Conservation (phyloP, 768 basidiomycete species). For the Suillus subaureus region DNA sequence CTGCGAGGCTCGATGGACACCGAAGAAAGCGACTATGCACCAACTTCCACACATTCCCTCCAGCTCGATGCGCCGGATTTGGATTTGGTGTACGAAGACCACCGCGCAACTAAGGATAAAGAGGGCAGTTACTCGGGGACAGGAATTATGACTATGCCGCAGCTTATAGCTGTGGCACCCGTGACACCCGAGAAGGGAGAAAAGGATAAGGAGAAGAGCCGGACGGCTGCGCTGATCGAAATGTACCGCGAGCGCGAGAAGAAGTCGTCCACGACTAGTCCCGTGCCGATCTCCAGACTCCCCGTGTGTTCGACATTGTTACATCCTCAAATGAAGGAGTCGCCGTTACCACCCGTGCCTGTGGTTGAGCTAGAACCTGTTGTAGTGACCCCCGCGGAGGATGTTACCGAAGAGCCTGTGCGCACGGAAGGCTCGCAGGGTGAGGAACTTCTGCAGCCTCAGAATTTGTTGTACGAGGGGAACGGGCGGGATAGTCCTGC, state of each 20-base stretch:
- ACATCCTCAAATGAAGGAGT: conserved; percentile 12
- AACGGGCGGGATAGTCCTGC: conserved; percentile 63
- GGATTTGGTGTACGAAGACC: conserved; percentile 26
- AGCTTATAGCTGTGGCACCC: conserved; percentile 10
- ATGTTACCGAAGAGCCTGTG: conserved; percentile 29
- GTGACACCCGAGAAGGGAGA: conserved; percentile 22
- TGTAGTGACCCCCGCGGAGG: conserved; percentile 23
- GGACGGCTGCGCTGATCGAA: conserved; percentile 79
- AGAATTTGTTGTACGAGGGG: conserved; percentile 42
- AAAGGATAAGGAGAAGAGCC: conserved; percentile 44
- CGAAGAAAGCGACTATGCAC: conserved; percentile 35
- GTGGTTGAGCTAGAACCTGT: conserved; percentile 6
- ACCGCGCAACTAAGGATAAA: conserved; percentile 21
- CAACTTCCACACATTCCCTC: conserved; percentile 28
- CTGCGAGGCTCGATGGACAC: conserved; percentile 37
- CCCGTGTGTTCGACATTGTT: conserved; percentile 34
- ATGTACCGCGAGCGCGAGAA: conserved; percentile 81
- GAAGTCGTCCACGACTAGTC: conserved; percentile 26
- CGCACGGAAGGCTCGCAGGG: neutral
- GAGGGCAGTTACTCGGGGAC: conserved; percentile 27
- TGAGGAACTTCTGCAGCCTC: conserved; percentile 32
- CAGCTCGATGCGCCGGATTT: conserved; percentile 33
- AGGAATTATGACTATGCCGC: conserved; percentile 33
- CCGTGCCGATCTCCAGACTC: conserved; percentile 31
- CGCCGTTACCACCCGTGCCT: conserved; percentile 12